Evolutionary conservation across 2,329 filamentous ascomycete genomes (phyloP).

Genomic region (Alternaria hordeiaustralica): DNA sequence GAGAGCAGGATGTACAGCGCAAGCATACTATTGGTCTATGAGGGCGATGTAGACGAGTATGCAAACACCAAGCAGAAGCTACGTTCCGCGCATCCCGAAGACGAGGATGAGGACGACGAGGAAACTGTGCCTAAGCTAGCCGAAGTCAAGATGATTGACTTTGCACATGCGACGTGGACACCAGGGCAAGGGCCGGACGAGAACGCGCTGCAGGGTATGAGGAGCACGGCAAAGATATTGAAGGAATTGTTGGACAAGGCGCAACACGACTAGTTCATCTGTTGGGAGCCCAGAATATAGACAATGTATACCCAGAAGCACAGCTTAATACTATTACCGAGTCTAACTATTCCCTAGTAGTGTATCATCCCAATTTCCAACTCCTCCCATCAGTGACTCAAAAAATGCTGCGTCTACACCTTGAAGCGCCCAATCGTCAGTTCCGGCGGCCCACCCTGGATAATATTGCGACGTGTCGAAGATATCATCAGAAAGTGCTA

Average conservation of each 20-base stretch:
- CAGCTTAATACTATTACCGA: not conserved
- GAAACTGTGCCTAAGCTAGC: constrained; percentile 68
- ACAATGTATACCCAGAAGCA: not conserved
- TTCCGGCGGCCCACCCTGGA: constrained; percentile 13
- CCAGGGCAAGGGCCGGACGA: constrained; percentile 85
- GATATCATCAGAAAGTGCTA: not conserved
- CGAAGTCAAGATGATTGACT: constrained; percentile 89
- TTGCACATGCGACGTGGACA: constrained; percentile 88
- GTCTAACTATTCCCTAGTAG: not conserved
- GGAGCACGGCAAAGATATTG: constrained; percentile 74
- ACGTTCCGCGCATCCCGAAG: constrained; percentile 29
- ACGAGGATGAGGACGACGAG: constrained; percentile 56
- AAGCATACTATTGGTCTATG: constrained; percentile 70
- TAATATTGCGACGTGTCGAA: not conserved
- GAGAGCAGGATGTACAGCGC: constrained; percentile 73
- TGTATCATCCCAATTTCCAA: constrained; percentile 2
- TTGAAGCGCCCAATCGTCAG: constrained; percentile 29
- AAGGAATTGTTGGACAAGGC: constrained; percentile 60
- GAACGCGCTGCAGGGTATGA: constrained; percentile 77
- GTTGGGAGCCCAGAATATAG: not conserved
- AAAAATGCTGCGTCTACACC: constrained; percentile 29
- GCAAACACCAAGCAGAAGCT: constrained; percentile 50
- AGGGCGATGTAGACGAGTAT: constrained; percentile 66
- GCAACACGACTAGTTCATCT: constrained; percentile 22
- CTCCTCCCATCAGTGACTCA: constrained; percentile 22